Percentiles rank a stretch among this genome's conserved stretches.
Evolutionary conservation across 441 rosid species (phyloP).

Genomic region (Pelargonium australe): DNA sequence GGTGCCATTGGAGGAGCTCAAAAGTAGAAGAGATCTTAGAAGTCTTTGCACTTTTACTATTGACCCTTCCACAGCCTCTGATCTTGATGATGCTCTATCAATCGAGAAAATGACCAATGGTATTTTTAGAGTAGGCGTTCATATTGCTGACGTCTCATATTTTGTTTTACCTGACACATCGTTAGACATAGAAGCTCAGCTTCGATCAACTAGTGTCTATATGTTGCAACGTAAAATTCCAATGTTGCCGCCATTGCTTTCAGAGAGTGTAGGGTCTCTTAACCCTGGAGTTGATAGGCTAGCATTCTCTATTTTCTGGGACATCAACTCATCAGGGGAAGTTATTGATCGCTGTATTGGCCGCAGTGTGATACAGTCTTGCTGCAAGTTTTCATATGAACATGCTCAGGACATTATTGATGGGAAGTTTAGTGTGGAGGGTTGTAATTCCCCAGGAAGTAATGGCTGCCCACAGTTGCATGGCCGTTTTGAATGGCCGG

Average conservation of each 20-base stretch:
- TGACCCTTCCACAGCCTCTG: constrained; percentile 71
- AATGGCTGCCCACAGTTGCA: constrained; percentile 43
- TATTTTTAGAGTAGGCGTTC: constrained; percentile 76
- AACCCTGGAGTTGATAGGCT: constrained; percentile 83
- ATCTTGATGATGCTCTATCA: constrained; percentile 92
- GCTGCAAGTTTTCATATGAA: constrained; percentile 89
- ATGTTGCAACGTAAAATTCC: constrained; percentile 54
- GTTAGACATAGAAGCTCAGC: constrained; percentile 67
- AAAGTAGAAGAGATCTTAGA: constrained; percentile 62
- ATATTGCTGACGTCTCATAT: constrained; percentile 80
- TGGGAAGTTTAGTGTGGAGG: constrained; percentile 28
- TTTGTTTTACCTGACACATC: constrained; percentile 80
- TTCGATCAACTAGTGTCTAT: constrained; percentile 75
- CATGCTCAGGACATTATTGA: constrained; percentile 62
- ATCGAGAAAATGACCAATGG: constrained; percentile 55
- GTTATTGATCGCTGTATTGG: constrained; percentile 70
- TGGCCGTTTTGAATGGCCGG: constrained; percentile 61
- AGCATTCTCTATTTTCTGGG: constrained; percentile 83
- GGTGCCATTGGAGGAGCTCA: constrained; percentile 58
- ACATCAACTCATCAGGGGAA: constrained; percentile 46
- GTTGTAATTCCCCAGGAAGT: constrained; percentile 20
- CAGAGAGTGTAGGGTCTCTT: constrained; percentile 70
- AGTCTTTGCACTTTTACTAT: constrained; percentile 65
- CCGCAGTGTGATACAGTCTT: constrained; percentile 64
- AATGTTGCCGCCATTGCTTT: constrained; percentile 74